Base-by-base conservation (phyloP, 1,139 yeast genomes). In the Yamadazyma jaroonii region DNA sequence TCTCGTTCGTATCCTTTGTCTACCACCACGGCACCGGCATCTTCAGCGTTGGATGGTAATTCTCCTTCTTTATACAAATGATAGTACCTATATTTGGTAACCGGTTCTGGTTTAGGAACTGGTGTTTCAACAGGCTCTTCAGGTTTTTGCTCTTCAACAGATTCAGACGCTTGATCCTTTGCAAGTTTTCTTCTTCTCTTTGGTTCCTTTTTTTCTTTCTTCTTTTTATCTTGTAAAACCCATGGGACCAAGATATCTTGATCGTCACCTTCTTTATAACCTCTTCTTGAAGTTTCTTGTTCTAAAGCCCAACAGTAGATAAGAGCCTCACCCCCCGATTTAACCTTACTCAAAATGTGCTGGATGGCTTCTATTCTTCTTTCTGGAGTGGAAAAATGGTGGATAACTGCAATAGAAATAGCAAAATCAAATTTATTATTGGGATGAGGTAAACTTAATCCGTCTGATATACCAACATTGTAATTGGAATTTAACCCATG, bases 231-330 rank as follows among this genome's bases (percentile, higher is more conserved):
- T 47, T 78, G 78, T 28, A 81, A 60, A 1, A 89, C 96, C 98
- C 98, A 92, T 1, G 98, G 98, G 12, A 92, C 96, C 53, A 94
- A 64, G 2, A 92, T 84, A 54, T 92, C 98, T 57, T 88, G 98
- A 36, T 86, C 89, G 77, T 84, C 90, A 3, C 94, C 95, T 45
- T 79, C 88, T 48, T 84, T 81, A 62, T 87, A 90, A 0, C 97
- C 97, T 47, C 97, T 69, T 42, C 96, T 69, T 0, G 96, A 85
- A 25, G 70, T 75, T 45, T 82, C 86, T 58, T 92, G 98, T 49
- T 94, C 98, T 37, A 92, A 63, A 0, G 98, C 98, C 98, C 98
- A 92, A 39, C 95, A 95, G 55, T 90, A 90, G 10, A 92, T 74
- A 47, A 94, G 64, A 0, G 88, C 84, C 39, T 74, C 76, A 1